phyloP scores from a whole-genome alignment of 1,284 basidiomycete genomes.

The Thecaphora frezii region DNA sequence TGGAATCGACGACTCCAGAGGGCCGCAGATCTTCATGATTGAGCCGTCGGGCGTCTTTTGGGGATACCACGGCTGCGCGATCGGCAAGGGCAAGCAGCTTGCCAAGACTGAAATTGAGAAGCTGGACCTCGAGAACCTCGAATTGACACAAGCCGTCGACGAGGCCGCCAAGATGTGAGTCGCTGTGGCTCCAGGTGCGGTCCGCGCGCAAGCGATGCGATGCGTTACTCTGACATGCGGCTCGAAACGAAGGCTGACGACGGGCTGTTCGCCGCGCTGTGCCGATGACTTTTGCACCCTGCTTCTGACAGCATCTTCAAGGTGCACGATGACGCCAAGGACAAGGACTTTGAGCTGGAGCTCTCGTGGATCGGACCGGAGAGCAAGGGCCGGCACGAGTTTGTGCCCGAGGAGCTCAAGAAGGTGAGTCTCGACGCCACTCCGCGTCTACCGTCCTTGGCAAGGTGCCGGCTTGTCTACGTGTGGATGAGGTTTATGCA shows the following conservation, averaged over 20 bases:
- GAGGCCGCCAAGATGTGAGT: slow-evolving; percentile 55
- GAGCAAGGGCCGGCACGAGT: slow-evolving; percentile 75
- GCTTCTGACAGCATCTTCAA: slow-evolving; percentile 78
- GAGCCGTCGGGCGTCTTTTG: slow-evolving; percentile 94
- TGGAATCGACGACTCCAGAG: slow-evolving; percentile 75
- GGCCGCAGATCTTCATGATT: slow-evolving; percentile 81
- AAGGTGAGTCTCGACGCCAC: slow-evolving; percentile 34
- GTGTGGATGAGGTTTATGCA: too few relatives aligned
- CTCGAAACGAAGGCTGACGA: too few relatives aligned
- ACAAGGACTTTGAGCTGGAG: slow-evolving; percentile 97
- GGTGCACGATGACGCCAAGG: slow-evolving; percentile 94
- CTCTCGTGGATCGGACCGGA: slow-evolving; percentile 93
- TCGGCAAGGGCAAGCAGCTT: slow-evolving; percentile 93
- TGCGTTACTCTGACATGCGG: too few relatives aligned
- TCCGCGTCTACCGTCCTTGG: too few relatives aligned
- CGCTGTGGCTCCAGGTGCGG: not conserved
- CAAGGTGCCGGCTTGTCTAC: too few relatives aligned
- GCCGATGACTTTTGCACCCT: not conserved
- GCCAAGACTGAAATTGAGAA: slow-evolving; percentile 99
- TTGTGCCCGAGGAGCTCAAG: slow-evolving; percentile 80
- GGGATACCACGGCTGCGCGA: slow-evolving; percentile 67
- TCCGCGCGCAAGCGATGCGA: too few relatives aligned
- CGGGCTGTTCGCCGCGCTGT: too few relatives aligned
- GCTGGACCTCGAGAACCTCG: slow-evolving; percentile 77
- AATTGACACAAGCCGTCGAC: slow-evolving; percentile 61